Base-by-base conservation (phyloP, 1,284 basidiomycete genomes). In the Megacollybia platyphylla region DNA sequence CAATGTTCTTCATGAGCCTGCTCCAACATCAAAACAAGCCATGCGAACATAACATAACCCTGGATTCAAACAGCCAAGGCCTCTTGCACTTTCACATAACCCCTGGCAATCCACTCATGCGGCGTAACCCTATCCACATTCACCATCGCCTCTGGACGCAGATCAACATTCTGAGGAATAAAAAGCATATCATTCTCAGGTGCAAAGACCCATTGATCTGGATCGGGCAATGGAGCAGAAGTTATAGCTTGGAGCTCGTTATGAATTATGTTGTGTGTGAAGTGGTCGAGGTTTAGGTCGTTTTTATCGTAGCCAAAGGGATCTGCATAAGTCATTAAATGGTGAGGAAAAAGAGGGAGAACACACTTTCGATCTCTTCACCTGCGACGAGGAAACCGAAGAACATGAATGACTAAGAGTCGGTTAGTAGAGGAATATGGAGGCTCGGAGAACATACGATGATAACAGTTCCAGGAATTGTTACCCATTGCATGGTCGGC, bases 381-480 rank as follows among this genome's bases (percentile, higher is more conserved):
- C 78, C 78, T 27, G 76, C 76, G 38, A 76, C 76, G 41, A 82
- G 55, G 60, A 80, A 81, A 7, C 79, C 78, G 52, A 80, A 80
- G 64, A 79, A 81, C 45, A 79, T 68, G 56, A 80, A 79, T 52
- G 67, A 59, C 63, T 68, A 43, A 1, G 41, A 18, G 17, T 28
- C 44, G 18, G 31, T 59, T 15, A n/a, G 32, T 26, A 15, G 42
- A 5, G 29, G 6, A 28, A 26, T 32, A 18, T 15, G 15, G 15
- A 15, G 15, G 1, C 15, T 1, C 15, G 15, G 39, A 31, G 15
- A 36, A 54, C 55, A 39, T 47, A 59, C 59, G 45, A 56, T 50
- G 35, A 77, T 54, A 26, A 66, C 55, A 7, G 73, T 79, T 8
- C 64, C 70, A 0, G 81, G 82, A 42, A 86, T 79, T 1, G 83